phyloP scores from a whole-genome alignment of 768 basidiomycete species.

The Rossbeevera mucosa region DNA sequence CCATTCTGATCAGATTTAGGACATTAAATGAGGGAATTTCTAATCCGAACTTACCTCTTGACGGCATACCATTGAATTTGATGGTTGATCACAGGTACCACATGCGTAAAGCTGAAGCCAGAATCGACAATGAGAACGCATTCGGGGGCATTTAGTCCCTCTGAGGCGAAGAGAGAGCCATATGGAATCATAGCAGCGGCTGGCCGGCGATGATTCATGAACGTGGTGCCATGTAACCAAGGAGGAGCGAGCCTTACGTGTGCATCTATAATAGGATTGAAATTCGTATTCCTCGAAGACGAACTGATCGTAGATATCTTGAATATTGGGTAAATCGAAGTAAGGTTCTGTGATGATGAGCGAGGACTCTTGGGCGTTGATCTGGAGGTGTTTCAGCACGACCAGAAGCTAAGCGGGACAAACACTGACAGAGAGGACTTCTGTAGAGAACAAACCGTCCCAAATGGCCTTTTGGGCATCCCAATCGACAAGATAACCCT shows the following conservation, averaged over 20 bases:
- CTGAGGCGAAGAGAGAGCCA: slow-evolving; percentile 61
- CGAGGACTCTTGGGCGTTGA: slow-evolving; percentile 67
- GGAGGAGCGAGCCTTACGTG: slow-evolving; percentile 53
- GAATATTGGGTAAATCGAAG: slow-evolving; percentile 89
- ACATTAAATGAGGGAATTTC: slow-evolving; percentile 10
- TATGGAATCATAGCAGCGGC: slow-evolving; percentile 78
- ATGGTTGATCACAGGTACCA: slow-evolving; percentile 77
- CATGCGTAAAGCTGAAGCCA: slow-evolving; percentile 93
- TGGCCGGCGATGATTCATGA: slow-evolving; percentile 31
- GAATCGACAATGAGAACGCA: slow-evolving; percentile 83
- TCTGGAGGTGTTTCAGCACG: slow-evolving; percentile 38
- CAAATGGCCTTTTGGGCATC: slow-evolving; percentile 92
- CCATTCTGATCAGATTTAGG: slow-evolving; percentile 55
- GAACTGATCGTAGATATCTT: slow-evolving; percentile 92
- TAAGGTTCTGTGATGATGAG: slow-evolving; percentile 91
- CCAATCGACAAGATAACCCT: slow-evolving; percentile 96
- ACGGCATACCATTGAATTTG: slow-evolving; percentile 76
- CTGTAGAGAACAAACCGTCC: slow-evolving; percentile 82
- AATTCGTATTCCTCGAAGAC: slow-evolving; percentile 97
- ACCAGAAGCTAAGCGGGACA: not conserved
- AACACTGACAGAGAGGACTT: slow-evolving; percentile 56
- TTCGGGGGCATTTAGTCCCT: slow-evolving; percentile 54
- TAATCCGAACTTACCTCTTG: slow-evolving; percentile 53
- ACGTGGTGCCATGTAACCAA: slow-evolving; percentile 19
- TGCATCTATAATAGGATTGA: slow-evolving; percentile 70